Conservation (phyloP, 306 rosid genomes). For the Rubus parviflorus region DNA sequence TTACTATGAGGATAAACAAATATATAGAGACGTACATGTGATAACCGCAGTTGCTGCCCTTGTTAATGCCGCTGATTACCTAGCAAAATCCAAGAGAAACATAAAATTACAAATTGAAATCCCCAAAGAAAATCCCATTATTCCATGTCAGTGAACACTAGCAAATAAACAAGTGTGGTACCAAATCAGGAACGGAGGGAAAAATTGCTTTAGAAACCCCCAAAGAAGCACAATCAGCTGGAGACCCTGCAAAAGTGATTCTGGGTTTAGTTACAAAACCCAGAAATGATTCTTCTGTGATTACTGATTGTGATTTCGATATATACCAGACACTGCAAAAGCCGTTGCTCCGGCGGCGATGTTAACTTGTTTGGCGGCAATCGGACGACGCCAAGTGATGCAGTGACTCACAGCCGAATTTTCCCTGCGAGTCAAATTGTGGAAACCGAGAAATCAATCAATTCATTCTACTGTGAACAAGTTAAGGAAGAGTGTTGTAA, state of each 20-base stretch:
- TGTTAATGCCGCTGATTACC: slow-evolving; percentile 96
- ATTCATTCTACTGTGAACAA: no score
- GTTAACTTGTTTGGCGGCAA: slow-evolving; percentile 60
- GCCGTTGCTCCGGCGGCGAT: slow-evolving; percentile 72
- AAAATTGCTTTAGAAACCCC: slow-evolving; percentile 77
- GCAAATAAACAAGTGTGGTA: slow-evolving; percentile 7
- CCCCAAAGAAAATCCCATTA: not conserved
- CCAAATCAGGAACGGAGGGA: slow-evolving; percentile 73
- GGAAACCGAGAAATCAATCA: no score
- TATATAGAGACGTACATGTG: slow-evolving; percentile 55
- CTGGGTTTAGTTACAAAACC: not conserved
- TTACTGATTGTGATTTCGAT: not conserved
- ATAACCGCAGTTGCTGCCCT: slow-evolving; percentile 91
- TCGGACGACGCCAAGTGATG: slow-evolving; percentile 68
- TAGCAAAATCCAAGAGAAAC: slow-evolving; percentile 19
- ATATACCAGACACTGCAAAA: slow-evolving; percentile 64
- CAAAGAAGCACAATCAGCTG: slow-evolving; percentile 88
- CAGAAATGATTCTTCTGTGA: not conserved
- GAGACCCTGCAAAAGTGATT: slow-evolving; percentile 62
- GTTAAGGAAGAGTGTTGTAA: not conserved
- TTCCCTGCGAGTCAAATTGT: slow-evolving; percentile 47
- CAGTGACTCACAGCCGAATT: slow-evolving; percentile 80
- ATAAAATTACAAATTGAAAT: not conserved
- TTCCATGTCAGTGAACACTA: not conserved
- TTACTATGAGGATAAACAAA: not conserved